Evolutionary conservation across 768 basidiomycete genomes (phyloP), one percentile per base, ranked within the genome.

Genomic region (Strobilomyces echinocephalus): DNA sequence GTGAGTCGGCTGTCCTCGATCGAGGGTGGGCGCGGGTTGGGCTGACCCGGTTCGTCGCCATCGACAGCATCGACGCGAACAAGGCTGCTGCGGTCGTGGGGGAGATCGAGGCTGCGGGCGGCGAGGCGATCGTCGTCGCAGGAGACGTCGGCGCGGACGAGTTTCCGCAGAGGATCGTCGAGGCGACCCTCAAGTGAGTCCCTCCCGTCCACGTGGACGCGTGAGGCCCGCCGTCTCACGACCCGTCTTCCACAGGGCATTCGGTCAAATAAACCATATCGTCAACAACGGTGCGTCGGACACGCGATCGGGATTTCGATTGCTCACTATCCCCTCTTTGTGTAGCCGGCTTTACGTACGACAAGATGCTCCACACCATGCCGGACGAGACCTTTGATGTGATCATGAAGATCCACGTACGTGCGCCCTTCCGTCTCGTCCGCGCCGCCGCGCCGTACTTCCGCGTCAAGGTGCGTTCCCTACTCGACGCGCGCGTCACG

Each of bases 351-450:
- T 89, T 89, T 73, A 88, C 87, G 8, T 88, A 79, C 61, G 87
- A 91, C 77, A 87, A 85, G 69, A 93, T 93, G 91, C 74, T 91
- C 36, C 90, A 91, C 72, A 90, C 88, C 6, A 90, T 85, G 55
- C 83, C 87, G 3, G 91, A 93, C 70, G 87, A 91, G 41, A 79
- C 82, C 2, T 93, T 81, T 66, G 85, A 90, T 56, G 76, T 92
- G 60, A 92, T 92, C 63, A 75, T 87, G 69, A 88, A 87, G 65
- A 83, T 92, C 48, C 91, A 93, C 69, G 85, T 90, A 61, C 83
- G 87, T 47, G 88, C 91, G 3, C 91, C 91, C 0, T 93, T 92
- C 82, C 76, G 89, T 38, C 82, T 93, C 60, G 76, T 92, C 55
- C 82, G 90, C 48, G 85, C 88, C 53, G 90, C 89, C 5, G 89